A percentile compares a stretch with the other conserved stretches of the same genome.
phyloP scores from a whole-genome alignment of 1,284 basidiomycete genomes.

The Ustilago curta region DNA sequence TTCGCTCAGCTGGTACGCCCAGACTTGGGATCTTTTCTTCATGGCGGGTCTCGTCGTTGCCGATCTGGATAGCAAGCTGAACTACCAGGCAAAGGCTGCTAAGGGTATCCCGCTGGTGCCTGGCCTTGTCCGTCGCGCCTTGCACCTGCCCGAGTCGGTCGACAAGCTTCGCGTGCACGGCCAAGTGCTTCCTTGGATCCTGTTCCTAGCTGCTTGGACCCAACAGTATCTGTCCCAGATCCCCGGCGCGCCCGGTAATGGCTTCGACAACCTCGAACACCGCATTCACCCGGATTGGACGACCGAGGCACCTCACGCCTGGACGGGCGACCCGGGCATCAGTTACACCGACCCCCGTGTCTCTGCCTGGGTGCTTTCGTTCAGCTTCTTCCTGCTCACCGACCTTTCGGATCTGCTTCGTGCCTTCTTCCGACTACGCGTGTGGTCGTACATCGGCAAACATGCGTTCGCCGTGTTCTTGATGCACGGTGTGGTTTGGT shows the following conservation, averaged over 20 bases:
- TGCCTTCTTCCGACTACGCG: slow-evolving; percentile 53
- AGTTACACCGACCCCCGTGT: slow-evolving; percentile 52
- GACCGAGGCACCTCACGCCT: slow-evolving; percentile 35
- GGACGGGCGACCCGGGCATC: slow-evolving; percentile 24
- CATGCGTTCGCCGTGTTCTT: slow-evolving; percentile 60
- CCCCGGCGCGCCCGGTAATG: slow-evolving; percentile 23
- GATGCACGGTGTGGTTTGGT: slow-evolving; percentile 62
- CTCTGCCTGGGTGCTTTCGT: slow-evolving; percentile 47
- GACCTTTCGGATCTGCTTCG: slow-evolving; percentile 55
- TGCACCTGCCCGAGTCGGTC: slow-evolving; percentile 36
- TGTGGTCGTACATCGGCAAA: slow-evolving; percentile 59
- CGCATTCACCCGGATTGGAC: slow-evolving; percentile 54
- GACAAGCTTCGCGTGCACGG: slow-evolving; percentile 49
- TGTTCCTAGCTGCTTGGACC: slow-evolving; percentile 53
- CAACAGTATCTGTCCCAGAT: slow-evolving; percentile 52
- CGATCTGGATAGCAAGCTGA: slow-evolving; percentile 61
- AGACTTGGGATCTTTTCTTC: slow-evolving; percentile 64
- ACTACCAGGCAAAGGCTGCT: slow-evolving; percentile 53
- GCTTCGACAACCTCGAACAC: slow-evolving; percentile 50
- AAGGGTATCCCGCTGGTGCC: slow-evolving; percentile 54
- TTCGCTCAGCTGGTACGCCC: slow-evolving; percentile 59
- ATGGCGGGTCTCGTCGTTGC: slow-evolving; percentile 62
- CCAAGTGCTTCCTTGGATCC: slow-evolving; percentile 56
- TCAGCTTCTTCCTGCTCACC: slow-evolving; percentile 58
- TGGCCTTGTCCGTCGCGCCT: slow-evolving; percentile 14